phyloP scores from a whole-genome alignment of 805 yeast genomes.

The Kazachstania taianensis region DNA sequence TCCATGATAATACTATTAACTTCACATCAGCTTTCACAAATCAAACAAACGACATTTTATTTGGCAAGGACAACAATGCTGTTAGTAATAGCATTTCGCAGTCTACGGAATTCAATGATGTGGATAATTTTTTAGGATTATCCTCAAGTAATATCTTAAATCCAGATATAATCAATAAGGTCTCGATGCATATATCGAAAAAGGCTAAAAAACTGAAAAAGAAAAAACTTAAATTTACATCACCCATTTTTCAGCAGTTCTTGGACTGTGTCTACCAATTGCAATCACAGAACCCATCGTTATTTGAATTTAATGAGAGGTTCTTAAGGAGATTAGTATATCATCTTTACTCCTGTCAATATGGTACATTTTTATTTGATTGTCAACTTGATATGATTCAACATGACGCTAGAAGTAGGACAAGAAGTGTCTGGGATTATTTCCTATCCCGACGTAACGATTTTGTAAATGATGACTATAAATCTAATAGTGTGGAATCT shows the following conservation, averaged over 20 bases:
- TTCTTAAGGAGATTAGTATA: slow-evolving; percentile 76
- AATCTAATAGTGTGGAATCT: slow-evolving; percentile 4
- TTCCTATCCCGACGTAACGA: slow-evolving; percentile 66
- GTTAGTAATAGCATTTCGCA: too few species aligned
- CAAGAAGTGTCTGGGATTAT: slow-evolving; percentile 89
- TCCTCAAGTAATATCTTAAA: background rate
- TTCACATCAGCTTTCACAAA: slow-evolving; percentile 1
- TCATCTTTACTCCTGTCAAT: slow-evolving; percentile 88
- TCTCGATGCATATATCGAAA: background rate
- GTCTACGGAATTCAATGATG: background rate
- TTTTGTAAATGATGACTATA: slow-evolving; percentile 47
- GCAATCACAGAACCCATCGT: slow-evolving; percentile 52
- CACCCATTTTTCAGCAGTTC: slow-evolving; percentile 93
- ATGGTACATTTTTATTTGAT: slow-evolving; percentile 79
- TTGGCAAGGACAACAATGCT: slow-evolving; percentile 12
- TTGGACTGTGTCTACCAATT: slow-evolving; percentile 83
- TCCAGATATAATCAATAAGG: background rate
- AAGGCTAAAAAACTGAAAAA: slow-evolving; percentile 25
- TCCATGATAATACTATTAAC: slow-evolving; percentile 31
- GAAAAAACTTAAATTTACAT: slow-evolving; percentile 46
- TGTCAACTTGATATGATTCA: slow-evolving; percentile 52
- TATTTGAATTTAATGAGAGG: slow-evolving; percentile 82
- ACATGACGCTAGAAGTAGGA: slow-evolving; percentile 35
- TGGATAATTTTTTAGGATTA: background rate
- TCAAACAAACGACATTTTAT: slow-evolving; percentile 11